Evolutionary conservation across 2,329 filamentous ascomycete species (phyloP).

Genomic region (Fusarium sp.): DNA sequence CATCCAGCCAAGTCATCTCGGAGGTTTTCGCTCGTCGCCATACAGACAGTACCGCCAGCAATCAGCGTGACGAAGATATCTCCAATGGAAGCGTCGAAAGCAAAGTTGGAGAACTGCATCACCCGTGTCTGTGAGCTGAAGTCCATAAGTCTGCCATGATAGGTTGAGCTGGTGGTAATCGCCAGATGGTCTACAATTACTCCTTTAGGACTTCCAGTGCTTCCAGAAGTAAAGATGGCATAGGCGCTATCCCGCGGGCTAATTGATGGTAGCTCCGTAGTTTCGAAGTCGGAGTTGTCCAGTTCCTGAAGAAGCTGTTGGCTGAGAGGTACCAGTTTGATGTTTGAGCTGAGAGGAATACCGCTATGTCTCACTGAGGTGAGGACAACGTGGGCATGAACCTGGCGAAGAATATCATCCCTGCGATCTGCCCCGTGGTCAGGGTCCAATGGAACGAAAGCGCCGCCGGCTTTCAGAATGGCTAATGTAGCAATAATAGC

Average conservation of each 20-base stretch:
- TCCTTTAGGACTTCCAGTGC: constrained; percentile 34
- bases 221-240: constrained; percentile 33
- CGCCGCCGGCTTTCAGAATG: constrained; percentile 1
- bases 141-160: constrained; percentile 7
- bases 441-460: constrained; percentile 3
- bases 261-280: neutral
- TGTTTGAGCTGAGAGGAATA: neutral
- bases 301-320: neutral
- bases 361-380: neutral
- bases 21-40: constrained; percentile 34
- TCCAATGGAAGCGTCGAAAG: constrained; percentile 42
- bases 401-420: neutral
- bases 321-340: neutral
- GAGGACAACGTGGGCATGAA: neutral
- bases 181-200: constrained; percentile 18
- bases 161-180: constrained; percentile 4
- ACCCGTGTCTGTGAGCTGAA: constrained; percentile 4
- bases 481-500: constrained; percentile 1
- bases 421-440: neutral
- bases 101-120: constrained; percentile 39
- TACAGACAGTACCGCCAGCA: constrained; percentile 43
- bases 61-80: constrained; percentile 38
- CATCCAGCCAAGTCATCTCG: constrained; percentile 27
- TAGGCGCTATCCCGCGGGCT: constrained; percentile 5
- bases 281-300: neutral